Evolutionary conservation across 2,329 filamentous ascomycete genomes (phyloP).

Genomic region (Talaromyces islandicus): DNA sequence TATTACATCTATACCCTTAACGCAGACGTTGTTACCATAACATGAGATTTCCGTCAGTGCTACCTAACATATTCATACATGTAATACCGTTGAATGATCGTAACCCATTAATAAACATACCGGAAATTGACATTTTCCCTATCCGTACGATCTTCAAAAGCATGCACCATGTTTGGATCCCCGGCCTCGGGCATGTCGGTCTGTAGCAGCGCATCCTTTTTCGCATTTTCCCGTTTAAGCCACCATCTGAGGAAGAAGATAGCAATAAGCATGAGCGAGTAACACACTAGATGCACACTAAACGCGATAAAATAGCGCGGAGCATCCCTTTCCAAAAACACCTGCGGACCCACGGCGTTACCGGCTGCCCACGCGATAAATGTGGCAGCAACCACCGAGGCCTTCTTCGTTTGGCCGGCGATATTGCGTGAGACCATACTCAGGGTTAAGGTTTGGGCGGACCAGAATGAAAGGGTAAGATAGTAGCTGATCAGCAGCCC

Average conservation of each 20-base stretch:
- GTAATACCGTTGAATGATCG: neutral
- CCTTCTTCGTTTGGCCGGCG: constrained; percentile 69
- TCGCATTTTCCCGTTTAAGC: constrained; percentile 53
- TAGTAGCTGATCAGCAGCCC: constrained; percentile 70
- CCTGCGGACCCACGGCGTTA: constrained; percentile 62
- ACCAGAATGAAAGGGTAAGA: constrained; percentile 72
- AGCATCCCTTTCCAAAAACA: constrained; percentile 55
- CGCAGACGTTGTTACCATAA: neutral
- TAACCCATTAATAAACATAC: constrained; percentile 44
- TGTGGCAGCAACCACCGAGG: constrained; percentile 60
- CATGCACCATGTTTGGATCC: constrained; percentile 43
- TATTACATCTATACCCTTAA: neutral
- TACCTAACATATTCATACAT: neutral
- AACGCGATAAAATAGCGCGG: constrained; percentile 66
- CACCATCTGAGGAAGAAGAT: constrained; percentile 56
- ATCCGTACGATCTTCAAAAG: constrained; percentile 60
- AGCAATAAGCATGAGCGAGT: constrained; percentile 53
- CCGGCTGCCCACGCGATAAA: constrained; percentile 65
- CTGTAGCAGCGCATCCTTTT: constrained; percentile 45
- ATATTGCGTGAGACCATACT: constrained; percentile 65
- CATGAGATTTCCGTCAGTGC: neutral
- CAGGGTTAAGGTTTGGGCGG: constrained; percentile 61
- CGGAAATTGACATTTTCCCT: constrained; percentile 56
- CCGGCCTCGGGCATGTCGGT: constrained; percentile 37
- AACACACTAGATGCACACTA: constrained; percentile 64